Percentiles rank a stretch among this genome's conserved stretches.
phyloP scores from a whole-genome alignment of 2,329 filamentous ascomycete genomes.

The Aspergillus sergii region DNA sequence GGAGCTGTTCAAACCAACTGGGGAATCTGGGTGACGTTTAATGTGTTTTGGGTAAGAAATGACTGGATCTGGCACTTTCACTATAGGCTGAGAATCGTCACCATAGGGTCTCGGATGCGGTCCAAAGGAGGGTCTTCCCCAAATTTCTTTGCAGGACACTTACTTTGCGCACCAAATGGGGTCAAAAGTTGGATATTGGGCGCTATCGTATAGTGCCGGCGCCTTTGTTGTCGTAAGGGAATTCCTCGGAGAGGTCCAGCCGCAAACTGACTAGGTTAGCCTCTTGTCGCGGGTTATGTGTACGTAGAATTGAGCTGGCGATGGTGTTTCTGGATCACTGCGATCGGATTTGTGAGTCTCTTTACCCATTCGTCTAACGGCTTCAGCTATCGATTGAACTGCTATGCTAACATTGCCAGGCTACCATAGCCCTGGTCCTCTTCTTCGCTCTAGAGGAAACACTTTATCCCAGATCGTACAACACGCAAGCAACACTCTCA shows the following conservation, averaged over 20 bases:
- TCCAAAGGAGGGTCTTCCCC: slow-evolving; percentile 3
- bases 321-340: slow-evolving; percentile 3
- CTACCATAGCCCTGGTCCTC: not conserved
- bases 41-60: not conserved
- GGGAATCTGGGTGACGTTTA: not conserved
- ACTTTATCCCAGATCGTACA: not conserved
- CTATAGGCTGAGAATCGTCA: too few relatives aligned
- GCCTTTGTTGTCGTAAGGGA: not conserved
- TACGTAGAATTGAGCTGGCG: slow-evolving; percentile 2
- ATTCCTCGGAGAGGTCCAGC: not conserved
- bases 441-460: not conserved
- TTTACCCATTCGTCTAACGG: too few relatives aligned
- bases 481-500: not conserved
- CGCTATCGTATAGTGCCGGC: not conserved
- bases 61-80: too few relatives aligned
- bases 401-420: not conserved
- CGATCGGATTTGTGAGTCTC: not conserved
- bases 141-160: slow-evolving; percentile 3
- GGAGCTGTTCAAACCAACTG: not conserved
- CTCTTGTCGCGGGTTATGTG: slow-evolving; percentile 3
- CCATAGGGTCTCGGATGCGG: not conserved
- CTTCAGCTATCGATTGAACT: not conserved
- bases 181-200: slow-evolving; percentile 4
- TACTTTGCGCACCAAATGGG: slow-evolving; percentile 5
- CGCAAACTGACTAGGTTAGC: not conserved